Conservation (phyloP, 345 rosid genomes). For the Eucalyptus caleyi region DNA sequence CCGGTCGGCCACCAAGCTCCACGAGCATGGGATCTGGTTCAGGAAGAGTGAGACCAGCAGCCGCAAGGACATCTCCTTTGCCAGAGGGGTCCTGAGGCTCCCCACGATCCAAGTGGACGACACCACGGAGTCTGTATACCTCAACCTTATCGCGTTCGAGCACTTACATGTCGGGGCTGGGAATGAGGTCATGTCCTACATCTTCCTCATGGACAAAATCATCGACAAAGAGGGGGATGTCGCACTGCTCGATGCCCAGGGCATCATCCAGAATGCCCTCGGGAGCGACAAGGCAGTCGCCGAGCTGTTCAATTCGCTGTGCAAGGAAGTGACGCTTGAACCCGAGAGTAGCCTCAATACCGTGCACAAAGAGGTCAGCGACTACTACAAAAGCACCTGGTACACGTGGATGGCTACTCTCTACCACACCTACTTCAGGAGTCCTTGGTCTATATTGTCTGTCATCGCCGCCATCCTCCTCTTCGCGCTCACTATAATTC, state of each 20-base stretch:
- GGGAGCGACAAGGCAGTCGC: slow-evolving; percentile 42
- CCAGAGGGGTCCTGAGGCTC: background rate
- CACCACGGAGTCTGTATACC: background rate
- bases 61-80: background rate
- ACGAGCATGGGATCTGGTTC: background rate
- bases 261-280: slow-evolving; percentile 28
- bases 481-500: slow-evolving; percentile 13
- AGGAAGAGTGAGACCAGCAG: background rate
- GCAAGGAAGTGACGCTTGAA: slow-evolving; percentile 19
- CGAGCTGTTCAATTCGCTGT: slow-evolving; percentile 26
- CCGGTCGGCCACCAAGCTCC: background rate
- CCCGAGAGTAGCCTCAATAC: slow-evolving; percentile 3
- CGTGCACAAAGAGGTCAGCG: slow-evolving; percentile 14
- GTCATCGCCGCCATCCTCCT: slow-evolving; percentile 17
- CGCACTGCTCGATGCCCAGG: slow-evolving; percentile 14
- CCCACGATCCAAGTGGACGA: background rate
- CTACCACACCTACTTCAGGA: slow-evolving; percentile 30
- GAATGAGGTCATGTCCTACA: slow-evolving; percentile 22
- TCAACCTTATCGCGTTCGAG: slow-evolving; percentile 5
- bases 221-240: slow-evolving; percentile 30
- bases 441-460: slow-evolving; percentile 40
- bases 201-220: slow-evolving; percentile 38
- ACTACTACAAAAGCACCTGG: slow-evolving; percentile 17
- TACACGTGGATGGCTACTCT: slow-evolving; percentile 32
- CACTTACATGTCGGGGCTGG: slow-evolving; percentile 18